Base-by-base conservation (phyloP, 768 basidiomycete genomes). In the Cyclocybe aegerita region DNA sequence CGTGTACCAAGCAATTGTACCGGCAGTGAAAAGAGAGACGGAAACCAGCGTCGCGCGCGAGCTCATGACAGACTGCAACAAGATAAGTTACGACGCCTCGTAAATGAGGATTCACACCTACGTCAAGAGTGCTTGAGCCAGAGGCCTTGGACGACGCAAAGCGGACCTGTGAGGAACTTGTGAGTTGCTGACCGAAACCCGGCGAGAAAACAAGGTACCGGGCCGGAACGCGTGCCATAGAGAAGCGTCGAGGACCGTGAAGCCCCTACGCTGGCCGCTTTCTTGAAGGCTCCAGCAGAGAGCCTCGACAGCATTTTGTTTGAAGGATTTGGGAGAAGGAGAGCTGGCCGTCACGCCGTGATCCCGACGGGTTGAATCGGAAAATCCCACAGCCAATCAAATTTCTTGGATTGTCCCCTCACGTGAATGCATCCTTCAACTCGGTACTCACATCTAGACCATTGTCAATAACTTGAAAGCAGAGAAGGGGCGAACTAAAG, bases 1-100 rank as follows among this genome's bases (percentile, higher is more conserved):
- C 61, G 91, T 87, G 78, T 99, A 99, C 93, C 93, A 97, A 48
- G 92, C 93, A 69, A 97, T 82, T 41, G 96, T 88, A 54, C 97
- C 97, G 54, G 74, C 89, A 41, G 94, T 82, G 66, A 90, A 69
- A 50, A 86, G 73, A 43, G 90, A 83, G 54, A 85, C 83, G 41
- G 93, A 85, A 49, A 83, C 81, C 54, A 92, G 80, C 17, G 89
- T 80, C 50, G 83, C 76, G 65, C 85, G 86, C 49, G 91, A 92
- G 64, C 75, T 80, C 58, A 85, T 59, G 55, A 87, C 65, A 10
- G 86, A 75, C 90, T 92, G 49, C 10, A 10, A 9, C 37, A 37
- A 54, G 16, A 23, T 60, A 58, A 49, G 61, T 43, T 11, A 39
- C 29, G 33, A 17, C 34, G 8, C 23, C 46, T 32, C 36, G 11